phyloP scores from a whole-genome alignment of 208 protist species.

The Naegleria gruberi region DNA sequence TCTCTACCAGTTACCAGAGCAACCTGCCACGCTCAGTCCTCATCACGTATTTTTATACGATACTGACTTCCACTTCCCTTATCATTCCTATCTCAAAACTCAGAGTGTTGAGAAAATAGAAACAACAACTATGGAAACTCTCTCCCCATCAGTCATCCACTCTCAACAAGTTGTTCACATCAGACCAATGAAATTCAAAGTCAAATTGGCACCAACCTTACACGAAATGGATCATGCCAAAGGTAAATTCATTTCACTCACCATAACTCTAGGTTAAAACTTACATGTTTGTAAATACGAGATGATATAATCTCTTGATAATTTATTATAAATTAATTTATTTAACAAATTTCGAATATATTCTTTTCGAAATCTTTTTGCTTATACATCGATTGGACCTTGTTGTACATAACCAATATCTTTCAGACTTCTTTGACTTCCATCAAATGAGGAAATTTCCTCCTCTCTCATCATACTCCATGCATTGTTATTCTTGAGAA shows the following conservation, averaged over 20 bases:
- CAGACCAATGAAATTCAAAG: not conserved
- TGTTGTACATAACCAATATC: no score
- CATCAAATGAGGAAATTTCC: no score
- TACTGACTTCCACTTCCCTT: not conserved
- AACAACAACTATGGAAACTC: not conserved
- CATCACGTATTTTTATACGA: not conserved
- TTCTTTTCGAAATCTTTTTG: no score
- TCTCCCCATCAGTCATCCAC: not conserved
- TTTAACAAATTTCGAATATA: no score
- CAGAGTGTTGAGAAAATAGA: not conserved
- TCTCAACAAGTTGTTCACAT: not conserved
- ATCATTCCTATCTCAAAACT: not conserved
- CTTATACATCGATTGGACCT: no score
- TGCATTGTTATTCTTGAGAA: no score
- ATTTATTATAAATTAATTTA: no score
- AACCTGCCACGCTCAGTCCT: not conserved
- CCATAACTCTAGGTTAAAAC: not conserved
- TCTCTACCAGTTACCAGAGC: no score
- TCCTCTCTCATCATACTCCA: no score
- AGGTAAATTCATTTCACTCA: not conserved
- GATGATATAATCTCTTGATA: no score
- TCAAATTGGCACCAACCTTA: not conserved
- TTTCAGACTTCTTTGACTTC: no score
- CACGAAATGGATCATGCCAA: not conserved
- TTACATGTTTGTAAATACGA: no score